Evolutionary conservation across 2,329 filamentous ascomycete genomes (phyloP).

Genomic region (Talaromyces verruculosus): DNA sequence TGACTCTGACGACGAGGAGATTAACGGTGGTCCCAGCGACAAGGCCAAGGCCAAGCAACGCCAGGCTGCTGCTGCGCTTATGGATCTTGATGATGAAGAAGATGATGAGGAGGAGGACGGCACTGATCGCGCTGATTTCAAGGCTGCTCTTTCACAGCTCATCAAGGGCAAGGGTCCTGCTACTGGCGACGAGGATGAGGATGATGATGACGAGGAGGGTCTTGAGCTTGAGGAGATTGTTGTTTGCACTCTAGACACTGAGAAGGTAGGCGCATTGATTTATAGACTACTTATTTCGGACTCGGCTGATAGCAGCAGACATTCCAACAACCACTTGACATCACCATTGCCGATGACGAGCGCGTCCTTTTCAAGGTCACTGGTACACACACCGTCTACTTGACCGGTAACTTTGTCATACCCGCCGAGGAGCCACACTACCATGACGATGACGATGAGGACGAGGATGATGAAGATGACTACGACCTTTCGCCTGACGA

Average conservation of each 20-base stretch:
- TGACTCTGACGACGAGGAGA: conserved; percentile 66
- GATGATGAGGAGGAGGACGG: conserved; percentile 58
- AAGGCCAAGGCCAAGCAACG: conserved; percentile 86
- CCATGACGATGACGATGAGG: conserved; percentile 52
- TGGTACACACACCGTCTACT: conserved; percentile 84
- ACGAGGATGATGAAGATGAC: conserved; percentile 66
- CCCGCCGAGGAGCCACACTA: conserved; percentile 57
- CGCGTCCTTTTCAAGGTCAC: conserved; percentile 87
- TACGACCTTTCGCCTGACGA: conserved; percentile 80
- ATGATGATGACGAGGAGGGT: conserved; percentile 61
- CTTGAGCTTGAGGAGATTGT: conserved; percentile 83
- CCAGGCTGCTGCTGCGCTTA: conserved; percentile 71
- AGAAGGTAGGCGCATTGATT: conserved; percentile 63
- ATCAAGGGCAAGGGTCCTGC: conserved; percentile 70
- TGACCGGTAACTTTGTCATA: conserved; percentile 95
- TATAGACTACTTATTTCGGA: not conserved
- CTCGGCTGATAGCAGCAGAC: conserved; percentile 56
- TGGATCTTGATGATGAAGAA: conserved; percentile 71
- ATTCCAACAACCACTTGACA: conserved; percentile 93
- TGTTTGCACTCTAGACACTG: conserved; percentile 90
- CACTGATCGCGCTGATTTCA: conserved; percentile 65
- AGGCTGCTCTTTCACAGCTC: conserved; percentile 54
- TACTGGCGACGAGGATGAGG: conserved; percentile 63
- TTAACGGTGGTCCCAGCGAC: conserved; percentile 88
- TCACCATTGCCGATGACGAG: conserved; percentile 86